Evolutionary conservation across 345 rosid genomes (phyloP).

Genomic region (Diplotaxis tenuifolia): DNA sequence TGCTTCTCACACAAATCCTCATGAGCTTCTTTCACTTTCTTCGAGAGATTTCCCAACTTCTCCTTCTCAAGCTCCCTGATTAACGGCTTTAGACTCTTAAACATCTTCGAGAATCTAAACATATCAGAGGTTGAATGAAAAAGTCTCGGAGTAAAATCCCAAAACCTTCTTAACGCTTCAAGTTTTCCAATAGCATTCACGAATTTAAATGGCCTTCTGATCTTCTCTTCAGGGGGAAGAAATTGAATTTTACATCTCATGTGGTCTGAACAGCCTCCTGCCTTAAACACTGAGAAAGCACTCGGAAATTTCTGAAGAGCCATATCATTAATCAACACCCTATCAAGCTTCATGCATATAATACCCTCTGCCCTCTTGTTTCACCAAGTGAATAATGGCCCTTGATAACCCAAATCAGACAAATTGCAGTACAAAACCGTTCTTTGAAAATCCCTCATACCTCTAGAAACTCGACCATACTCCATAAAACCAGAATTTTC

Average conservation of each 20-base stretch:
- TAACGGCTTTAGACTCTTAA: not conserved
- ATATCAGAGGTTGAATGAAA: not conserved
- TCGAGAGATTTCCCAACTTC: too few species aligned
- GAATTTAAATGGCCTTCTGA: not conserved
- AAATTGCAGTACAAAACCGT: too few species aligned
- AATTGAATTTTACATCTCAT: not conserved
- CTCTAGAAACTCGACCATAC: too few species aligned
- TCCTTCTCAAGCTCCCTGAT: not conserved
- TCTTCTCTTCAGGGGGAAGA: not conserved
- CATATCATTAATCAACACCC: too few species aligned
- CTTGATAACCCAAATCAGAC: too few species aligned
- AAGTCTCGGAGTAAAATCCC: not conserved
- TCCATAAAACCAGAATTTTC: too few species aligned
- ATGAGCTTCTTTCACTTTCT: too few species aligned
- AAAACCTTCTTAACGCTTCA: not conserved
- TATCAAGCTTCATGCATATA: too few species aligned
- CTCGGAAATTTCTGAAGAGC: not conserved
- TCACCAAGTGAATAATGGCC: too few species aligned
- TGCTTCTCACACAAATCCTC: not conserved
- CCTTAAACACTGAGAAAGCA: not conserved
- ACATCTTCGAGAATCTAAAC: not conserved
- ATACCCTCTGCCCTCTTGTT: too few species aligned
- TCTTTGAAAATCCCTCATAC: too few species aligned
- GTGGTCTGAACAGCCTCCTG: not conserved
- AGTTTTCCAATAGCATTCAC: not conserved